phyloP scores from a whole-genome alignment of 192 early-diverging fungal genomes.

The Mortierella antarctica region DNA sequence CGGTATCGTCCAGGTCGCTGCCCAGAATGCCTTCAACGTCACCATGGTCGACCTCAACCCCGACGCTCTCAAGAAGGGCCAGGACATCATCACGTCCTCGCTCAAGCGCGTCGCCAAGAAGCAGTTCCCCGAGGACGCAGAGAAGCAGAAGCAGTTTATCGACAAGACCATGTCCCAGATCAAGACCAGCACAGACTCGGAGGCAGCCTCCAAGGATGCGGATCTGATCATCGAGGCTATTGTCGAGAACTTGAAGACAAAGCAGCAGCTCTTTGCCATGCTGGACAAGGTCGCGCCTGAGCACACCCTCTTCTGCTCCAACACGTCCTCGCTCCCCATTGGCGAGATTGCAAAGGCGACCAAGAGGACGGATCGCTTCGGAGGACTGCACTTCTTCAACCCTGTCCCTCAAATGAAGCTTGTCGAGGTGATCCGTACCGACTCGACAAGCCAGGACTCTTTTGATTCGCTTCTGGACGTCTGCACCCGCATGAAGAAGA shows the following conservation, averaged over 20 bases:
- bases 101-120: conserved; percentile 91
- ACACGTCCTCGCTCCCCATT: conserved; percentile 94
- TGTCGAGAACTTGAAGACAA: conserved; percentile 91
- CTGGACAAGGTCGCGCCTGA: conserved; percentile 80
- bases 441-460: conserved; percentile 65
- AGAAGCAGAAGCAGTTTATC: conserved; percentile 71
- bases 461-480: conserved; percentile 76
- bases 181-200: conserved; percentile 70
- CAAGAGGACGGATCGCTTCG: conserved; percentile 68
- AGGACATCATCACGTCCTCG: conserved; percentile 86
- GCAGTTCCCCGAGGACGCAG: conserved; percentile 80
- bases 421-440: conserved; percentile 90
- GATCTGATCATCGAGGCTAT: conserved; percentile 96
- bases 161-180: conserved; percentile 78
- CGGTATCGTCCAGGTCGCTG: conserved; percentile 91
- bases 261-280: conserved; percentile 82
- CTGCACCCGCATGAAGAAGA: conserved; percentile 82
- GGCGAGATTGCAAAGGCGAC: conserved; percentile 79
- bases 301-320: conserved; percentile 86
- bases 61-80: conserved; percentile 79
- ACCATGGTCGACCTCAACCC: conserved; percentile 87
- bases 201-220: conserved; percentile 66
- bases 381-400: conserved; percentile 98
- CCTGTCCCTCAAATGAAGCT: conserved; percentile 99
- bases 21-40: conserved; percentile 81